Base-by-base conservation (phyloP, 768 basidiomycete genomes). In the Termitomyces bulborhizus region DNA sequence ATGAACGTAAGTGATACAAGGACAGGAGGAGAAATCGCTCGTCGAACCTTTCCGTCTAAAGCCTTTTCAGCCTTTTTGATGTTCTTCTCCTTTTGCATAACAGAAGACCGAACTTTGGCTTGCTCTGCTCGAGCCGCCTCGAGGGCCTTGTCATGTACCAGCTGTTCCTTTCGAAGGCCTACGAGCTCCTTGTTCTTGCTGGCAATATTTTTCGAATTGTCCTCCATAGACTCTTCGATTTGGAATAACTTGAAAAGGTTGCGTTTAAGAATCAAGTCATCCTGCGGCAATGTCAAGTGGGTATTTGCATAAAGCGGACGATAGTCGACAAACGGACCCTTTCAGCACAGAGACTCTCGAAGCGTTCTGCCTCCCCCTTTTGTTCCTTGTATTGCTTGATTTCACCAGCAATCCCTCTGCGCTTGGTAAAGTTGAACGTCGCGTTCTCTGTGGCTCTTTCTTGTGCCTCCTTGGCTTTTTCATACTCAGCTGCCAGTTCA, bases 301-400 rank as follows among this genome's bases (percentile, higher is more conserved):
- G 15, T 16, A 44, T 24, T 40, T 29, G 59, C 16, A 52, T 24
- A 21, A 6, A 34, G 24, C 16, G 13, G 16, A 8, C 39, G 26
- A 40, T 12, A 6, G 3, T n/a, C 3, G 1, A 73, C 84, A 29
- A 42, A 93, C 93, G 32, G 41, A 93, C 93, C 67, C 80, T 75
- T 62, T 94, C 85, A 52, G 87, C 74, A 62, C 82, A 81, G 13
- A 98, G 73, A 7, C 74, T 76, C 67, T 94, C 88, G 62, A 95
- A 98, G 42, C 88, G 77, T 60, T 92, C 90, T 4, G 94, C 93
- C 66, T 98, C 96, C 4, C 81, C 83, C 69, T 95, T 93, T 72
- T 98, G 97, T 66, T 98, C 94, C 73, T 93, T 93, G 72, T 95
- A 98, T 65, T 96, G 93, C 69, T 91, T 94, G 61, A 97, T 94